Evolutionary conservation across 768 basidiomycete genomes (phyloP), one percentile per base, ranked within the genome.

Genomic region (Suillus subluteus): DNA sequence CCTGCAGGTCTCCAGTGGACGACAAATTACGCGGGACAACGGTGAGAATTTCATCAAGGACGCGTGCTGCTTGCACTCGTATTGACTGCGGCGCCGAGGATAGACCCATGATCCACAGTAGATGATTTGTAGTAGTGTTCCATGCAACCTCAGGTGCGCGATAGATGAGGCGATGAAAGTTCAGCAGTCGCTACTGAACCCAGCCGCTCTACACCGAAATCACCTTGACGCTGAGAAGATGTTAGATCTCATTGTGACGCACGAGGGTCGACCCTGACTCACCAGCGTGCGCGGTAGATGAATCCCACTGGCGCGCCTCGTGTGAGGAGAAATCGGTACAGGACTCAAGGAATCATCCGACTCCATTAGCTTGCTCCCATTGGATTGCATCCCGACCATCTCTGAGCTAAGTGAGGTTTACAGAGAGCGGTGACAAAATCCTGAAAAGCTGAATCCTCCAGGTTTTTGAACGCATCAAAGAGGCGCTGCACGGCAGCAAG

Each of bases 181-280:
- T 99, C 63, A 94, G 83, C 70, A n/a, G 88, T 82, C 0, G 91
- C 85, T 13, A 97, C 90, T 1, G 87, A 86, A 12, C 95, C 92
- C 30, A 98, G 80, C 73, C 94, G 94, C 66, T 87, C 87, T 65
- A 98, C 90, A n/a, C 95, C 94, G 80, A 98, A 99, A 69, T 99
- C 97, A 0, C 93, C 94, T 0, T 91, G 86, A n/a, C 92, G 86
- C 92, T 95, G 66, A 30, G 58, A n/a, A 38, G 37, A 2, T 6
- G 21, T 56, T 41, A 63, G 65, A 35, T 62, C 8, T 46, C 6
- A 64, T 56, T 66, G 67, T 54, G 43, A 65, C 40, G 18, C 54
- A 52, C 40, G 41, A 58, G 54, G 11, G 40, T 38, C 0, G 63
- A 50, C 50, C 13, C 12, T 23, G 6, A 66, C 91, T 72, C 68